Evolutionary conservation across 2,329 filamentous ascomycete genomes (phyloP).

Genomic region (Alternaria postmessia): DNA sequence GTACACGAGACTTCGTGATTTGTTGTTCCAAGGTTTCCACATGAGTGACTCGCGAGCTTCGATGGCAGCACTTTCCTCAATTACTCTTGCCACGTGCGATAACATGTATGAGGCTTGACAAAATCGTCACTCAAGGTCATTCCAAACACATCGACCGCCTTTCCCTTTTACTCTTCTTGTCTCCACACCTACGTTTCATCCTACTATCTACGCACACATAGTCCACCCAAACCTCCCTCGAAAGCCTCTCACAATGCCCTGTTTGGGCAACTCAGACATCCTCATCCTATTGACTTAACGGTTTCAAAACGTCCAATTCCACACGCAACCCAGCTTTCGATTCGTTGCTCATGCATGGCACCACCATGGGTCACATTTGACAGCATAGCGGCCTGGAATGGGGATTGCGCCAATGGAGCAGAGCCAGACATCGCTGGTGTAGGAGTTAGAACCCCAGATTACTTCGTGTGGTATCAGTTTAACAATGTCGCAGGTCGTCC

Average conservation of each 20-base stretch:
- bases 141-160: background rate
- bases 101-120: background rate
- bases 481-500: conserved; percentile 33
- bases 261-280: background rate
- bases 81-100: background rate
- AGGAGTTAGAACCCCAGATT: conserved; percentile 22
- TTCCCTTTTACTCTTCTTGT: background rate
- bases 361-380: conserved; percentile 43
- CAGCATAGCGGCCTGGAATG: conserved; percentile 27
- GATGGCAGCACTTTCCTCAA: background rate
- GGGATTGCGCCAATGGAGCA: conserved; percentile 32
- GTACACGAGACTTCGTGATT: background rate
- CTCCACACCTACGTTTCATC: background rate
- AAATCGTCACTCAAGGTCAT: background rate
- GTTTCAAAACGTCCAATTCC: background rate
- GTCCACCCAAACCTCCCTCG: background rate
- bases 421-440: conserved; percentile 44
- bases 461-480: background rate
- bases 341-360: conserved; percentile 25
- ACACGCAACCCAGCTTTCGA: background rate
- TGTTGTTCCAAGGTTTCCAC: no score
- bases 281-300: background rate
- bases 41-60: background rate
- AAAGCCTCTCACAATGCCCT: background rate
- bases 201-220: background rate